Evolutionary conservation across 306 rosid species (phyloP), one percentile per base, ranked within the genome.

Genomic region (Cucurbita argyrosperma): DNA sequence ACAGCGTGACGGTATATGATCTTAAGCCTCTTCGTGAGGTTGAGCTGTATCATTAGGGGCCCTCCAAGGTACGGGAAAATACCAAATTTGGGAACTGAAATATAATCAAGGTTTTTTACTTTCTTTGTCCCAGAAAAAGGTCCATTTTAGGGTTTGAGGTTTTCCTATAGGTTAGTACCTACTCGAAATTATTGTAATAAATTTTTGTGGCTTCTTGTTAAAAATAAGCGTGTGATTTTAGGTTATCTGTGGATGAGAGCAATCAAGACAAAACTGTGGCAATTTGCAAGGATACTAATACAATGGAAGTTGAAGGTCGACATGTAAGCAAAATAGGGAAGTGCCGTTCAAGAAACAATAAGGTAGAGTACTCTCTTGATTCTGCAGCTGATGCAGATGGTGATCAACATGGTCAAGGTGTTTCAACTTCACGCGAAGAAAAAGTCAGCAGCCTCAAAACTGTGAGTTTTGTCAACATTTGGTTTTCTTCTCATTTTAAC

Each of bases 401-500:
- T 21, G 96, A 89, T 74, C 86, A 85, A 79, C 92, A 86, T 45
- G 94, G 80, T 77, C 98, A 86, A 81, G 95, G 96, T 51, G 77
- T 85, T 81, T 77, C 93, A 51, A 87, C 96, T 10, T 81, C 90
- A 72, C 96, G 98, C 38, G 98, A 94, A 81, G 98, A 94, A 81
- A 89, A 89, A 89, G 96, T 90, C 82, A 90, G 97, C 92, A 90
- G 96, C 87, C 87, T 94, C 72, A 94, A 90, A 85, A 90, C 98
- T 72, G 98, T 94, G 85, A 89, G 96, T 76, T 76, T 63, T 42
- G 14, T 39, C 42, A 39, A 39, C 57, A 58, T 56, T 65, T 58
- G 76, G 30, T 43, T 50, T 39, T 35, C 70, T 63, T 45, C 10
- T 71, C 39, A 8, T 23, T 46, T 64, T 21, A 50, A 69, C 57